These are phyloP conservation scores for Blakeslea trispora DNA, from an alignment of 371 early-diverging fungal genomes.

Conservation along the genomic window DNA sequence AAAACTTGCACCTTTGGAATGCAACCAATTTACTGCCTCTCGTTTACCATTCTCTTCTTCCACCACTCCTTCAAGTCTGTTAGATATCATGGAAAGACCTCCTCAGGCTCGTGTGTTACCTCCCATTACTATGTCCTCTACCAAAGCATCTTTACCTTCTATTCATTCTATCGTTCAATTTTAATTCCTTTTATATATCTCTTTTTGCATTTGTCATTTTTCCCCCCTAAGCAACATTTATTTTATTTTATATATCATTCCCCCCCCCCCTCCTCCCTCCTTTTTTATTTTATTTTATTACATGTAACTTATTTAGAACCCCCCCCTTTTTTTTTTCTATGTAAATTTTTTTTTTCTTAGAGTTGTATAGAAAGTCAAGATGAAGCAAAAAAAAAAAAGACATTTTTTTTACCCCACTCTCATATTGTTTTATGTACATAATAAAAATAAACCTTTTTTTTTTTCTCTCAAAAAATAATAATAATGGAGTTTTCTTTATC, in stretches of 20 bases:
- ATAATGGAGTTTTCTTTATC: no score
- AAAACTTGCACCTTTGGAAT: slow-evolving; percentile 36
- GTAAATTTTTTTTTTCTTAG: neutral
- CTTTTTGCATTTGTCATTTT: neutral
- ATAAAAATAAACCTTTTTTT: slow-evolving; percentile 7
- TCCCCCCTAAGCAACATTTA: neutral
- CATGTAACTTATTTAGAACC: slow-evolving; percentile 1
- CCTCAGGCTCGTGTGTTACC: slow-evolving; percentile 53
- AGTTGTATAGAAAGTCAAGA: no score
- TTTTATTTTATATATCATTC: no score
- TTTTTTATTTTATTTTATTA: no score
- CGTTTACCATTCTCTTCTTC: neutral
- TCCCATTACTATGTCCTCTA: slow-evolving; percentile 28
- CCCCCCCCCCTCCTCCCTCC: no score
- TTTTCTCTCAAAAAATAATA: slow-evolving; percentile 5
- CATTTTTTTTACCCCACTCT: neutral
- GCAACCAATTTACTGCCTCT: slow-evolving; percentile 17
- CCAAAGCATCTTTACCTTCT: slow-evolving; percentile 22
- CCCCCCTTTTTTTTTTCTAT: neutral
- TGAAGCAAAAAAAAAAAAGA: no score
- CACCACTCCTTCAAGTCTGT: slow-evolving; percentile 17
- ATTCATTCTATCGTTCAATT: slow-evolving; percentile 29
- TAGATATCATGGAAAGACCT: slow-evolving; percentile 48
- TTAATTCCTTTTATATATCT: neutral
- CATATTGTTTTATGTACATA: neutral